Conservation (phyloP, 2,329 filamentous ascomycete species). For the Neopestalotiopsis clavispora region DNA sequence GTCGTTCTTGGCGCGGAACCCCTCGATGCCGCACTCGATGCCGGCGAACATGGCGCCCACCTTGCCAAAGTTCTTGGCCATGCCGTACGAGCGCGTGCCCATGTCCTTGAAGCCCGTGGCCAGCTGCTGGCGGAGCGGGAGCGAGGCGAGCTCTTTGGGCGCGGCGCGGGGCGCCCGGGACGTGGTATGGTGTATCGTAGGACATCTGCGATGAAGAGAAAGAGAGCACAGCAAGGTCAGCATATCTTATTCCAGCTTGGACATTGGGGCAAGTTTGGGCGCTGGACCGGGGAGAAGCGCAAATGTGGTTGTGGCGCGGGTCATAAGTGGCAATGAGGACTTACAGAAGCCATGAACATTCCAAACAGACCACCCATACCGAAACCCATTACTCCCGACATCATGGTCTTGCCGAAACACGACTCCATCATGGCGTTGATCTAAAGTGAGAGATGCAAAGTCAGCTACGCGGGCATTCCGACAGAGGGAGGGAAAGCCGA, state of each 20-base stretch:
- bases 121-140: constrained; percentile 86
- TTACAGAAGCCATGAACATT: constrained; percentile 95
- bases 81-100: constrained; percentile 80
- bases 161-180: constrained; percentile 38
- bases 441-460: constrained; percentile 45
- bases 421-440: constrained; percentile 89
- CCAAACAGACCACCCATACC: constrained; percentile 93
- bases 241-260: neutral
- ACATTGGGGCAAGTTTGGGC: neutral
- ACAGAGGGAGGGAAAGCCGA: neutral
- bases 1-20: constrained; percentile 91
- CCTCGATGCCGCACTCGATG: constrained; percentile 96
- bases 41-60: constrained; percentile 91
- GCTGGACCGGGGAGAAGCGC: neutral
- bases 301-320: neutral
- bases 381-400: constrained; percentile 93
- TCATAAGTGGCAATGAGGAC: constrained; percentile 35
- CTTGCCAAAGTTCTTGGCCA: constrained; percentile 92
- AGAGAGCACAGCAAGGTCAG: too few species aligned
- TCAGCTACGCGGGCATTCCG: neutral
- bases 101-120: constrained; percentile 91
- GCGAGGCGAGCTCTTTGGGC: constrained; percentile 51
- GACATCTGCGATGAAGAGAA: constrained; percentile 71
- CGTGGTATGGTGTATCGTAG: constrained; percentile 90
- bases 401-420: constrained; percentile 84